Evolutionary conservation across 2,329 filamentous ascomycete species (phyloP).

Genomic region (Paraconiothyrium brasiliense): DNA sequence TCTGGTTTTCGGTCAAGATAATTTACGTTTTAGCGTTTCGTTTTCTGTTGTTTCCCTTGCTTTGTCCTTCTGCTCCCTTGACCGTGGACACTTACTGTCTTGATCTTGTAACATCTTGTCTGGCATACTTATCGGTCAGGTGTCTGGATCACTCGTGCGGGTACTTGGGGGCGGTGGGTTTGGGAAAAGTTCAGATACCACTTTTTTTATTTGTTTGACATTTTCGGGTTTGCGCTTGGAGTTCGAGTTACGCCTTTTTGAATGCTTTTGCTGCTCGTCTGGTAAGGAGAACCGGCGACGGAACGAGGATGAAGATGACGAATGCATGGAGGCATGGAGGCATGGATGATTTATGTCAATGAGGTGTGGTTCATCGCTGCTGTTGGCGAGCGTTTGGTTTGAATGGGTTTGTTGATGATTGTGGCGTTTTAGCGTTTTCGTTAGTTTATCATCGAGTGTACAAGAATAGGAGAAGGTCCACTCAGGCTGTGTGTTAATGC

Average conservation of each 20-base stretch:
- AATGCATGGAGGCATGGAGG: not conserved
- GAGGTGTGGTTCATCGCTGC: constrained; percentile 1
- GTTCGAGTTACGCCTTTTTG: not conserved
- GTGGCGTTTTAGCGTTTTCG: not conserved
- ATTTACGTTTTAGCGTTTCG: constrained; percentile 31
- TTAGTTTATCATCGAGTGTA: not conserved
- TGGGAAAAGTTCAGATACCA: constrained; percentile 36
- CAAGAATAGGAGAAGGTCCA: constrained; percentile 3
- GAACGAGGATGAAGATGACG: no score
- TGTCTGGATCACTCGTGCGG: constrained; percentile 11
- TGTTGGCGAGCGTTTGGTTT: no score
- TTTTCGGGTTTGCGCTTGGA: not conserved
- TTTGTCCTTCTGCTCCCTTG: constrained; percentile 8
- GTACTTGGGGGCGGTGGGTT: constrained; percentile 12
- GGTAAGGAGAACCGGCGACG: no score
- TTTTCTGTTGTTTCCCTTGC: constrained; percentile 12
- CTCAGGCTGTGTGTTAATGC: not conserved
- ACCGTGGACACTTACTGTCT: constrained; percentile 7
- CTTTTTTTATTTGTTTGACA: constrained; percentile 16
- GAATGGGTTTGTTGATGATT: not conserved
- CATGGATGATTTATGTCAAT: constrained; percentile 5
- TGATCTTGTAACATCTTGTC: constrained; percentile 2
- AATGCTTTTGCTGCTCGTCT: no score
- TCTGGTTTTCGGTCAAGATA: constrained; percentile 36
- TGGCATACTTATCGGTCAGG: constrained; percentile 19